Evolutionary conservation across 805 yeast species (phyloP).

Genomic region (Candida pseudoglaebosa): DNA sequence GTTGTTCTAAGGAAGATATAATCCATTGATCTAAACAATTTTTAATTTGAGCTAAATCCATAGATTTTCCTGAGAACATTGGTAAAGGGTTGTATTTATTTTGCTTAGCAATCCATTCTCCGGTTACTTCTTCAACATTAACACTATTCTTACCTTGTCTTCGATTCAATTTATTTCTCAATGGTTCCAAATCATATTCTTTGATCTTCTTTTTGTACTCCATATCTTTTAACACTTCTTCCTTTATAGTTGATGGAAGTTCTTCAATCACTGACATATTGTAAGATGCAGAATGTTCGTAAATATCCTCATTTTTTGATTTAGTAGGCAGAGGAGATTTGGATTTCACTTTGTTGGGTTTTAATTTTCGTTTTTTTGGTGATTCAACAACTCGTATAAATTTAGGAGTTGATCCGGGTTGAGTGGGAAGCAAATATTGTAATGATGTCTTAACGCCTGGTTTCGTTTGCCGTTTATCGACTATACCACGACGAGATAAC

Average conservation of each 20-base stretch:
- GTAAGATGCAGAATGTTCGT: constrained; percentile 25
- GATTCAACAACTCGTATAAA: constrained; percentile 30
- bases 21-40: constrained; percentile 25
- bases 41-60: constrained; percentile 11
- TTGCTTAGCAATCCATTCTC: constrained; percentile 22
- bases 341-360: not conserved
- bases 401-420: constrained; percentile 24
- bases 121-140: constrained; percentile 12
- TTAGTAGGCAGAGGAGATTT: constrained; percentile 13
- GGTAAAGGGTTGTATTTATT: constrained; percentile 10
- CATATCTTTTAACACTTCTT: constrained; percentile 34
- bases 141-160: constrained; percentile 11
- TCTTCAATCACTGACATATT: constrained; percentile 35
- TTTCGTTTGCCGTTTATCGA: constrained; percentile 4
- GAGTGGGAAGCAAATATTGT: constrained; percentile 37
- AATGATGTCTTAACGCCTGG: constrained; percentile 7
- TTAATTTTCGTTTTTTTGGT: constrained; percentile 15
- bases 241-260: constrained; percentile 33
- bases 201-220: constrained; percentile 26
- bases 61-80: constrained; percentile 12
- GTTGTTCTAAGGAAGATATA: constrained; percentile 20
- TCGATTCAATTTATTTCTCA: constrained; percentile 22
- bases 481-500: constrained; percentile 39
- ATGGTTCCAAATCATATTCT: constrained; percentile 20
- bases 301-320: constrained; percentile 8